Percentiles rank a stretch among this genome's conserved stretches.
phyloP scores from a whole-genome alignment of 2,329 filamentous ascomycete genomes.

The Cercospora sesami region DNA sequence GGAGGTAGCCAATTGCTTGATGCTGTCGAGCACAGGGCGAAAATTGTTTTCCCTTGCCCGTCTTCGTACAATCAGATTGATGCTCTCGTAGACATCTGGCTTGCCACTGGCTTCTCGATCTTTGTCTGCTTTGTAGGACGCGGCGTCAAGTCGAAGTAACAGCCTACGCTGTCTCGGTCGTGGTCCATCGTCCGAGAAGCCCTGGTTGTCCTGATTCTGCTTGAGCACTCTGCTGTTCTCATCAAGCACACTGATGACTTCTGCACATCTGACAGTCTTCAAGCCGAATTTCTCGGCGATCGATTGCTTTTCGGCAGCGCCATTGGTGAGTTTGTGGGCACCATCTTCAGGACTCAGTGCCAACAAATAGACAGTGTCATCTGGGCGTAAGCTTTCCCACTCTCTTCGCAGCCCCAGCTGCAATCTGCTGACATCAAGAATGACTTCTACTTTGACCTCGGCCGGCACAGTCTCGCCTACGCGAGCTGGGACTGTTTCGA shows the following conservation, averaged over 20 bases:
- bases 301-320: slow-evolving; percentile 46
- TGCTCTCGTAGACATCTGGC: slow-evolving; percentile 73
- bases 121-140: slow-evolving; percentile 74
- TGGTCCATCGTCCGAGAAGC: slow-evolving; percentile 62
- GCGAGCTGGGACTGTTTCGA: slow-evolving; percentile 78
- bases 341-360: slow-evolving; percentile 65
- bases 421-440: slow-evolving; percentile 75
- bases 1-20: slow-evolving; percentile 79
- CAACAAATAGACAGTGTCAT: slow-evolving; percentile 87
- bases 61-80: slow-evolving; percentile 84
- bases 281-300: slow-evolving; percentile 65
- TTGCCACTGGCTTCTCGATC: slow-evolving; percentile 66
- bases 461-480: slow-evolving; percentile 76
- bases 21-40: slow-evolving; percentile 87
- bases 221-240: slow-evolving; percentile 75
- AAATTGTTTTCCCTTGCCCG: slow-evolving; percentile 95
- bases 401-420: slow-evolving; percentile 74
- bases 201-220: slow-evolving; percentile 52
- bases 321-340: slow-evolving; percentile 56
- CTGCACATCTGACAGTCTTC: slow-evolving; percentile 72
- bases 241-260: slow-evolving; percentile 82
- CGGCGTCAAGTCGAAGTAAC: slow-evolving; percentile 77
- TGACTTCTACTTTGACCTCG: slow-evolving; percentile 5
- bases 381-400: slow-evolving; percentile 84
- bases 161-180: slow-evolving; percentile 66